Conservation (phyloP, 2,329 filamentous ascomycete species). For the Fusarium kyushuense region DNA sequence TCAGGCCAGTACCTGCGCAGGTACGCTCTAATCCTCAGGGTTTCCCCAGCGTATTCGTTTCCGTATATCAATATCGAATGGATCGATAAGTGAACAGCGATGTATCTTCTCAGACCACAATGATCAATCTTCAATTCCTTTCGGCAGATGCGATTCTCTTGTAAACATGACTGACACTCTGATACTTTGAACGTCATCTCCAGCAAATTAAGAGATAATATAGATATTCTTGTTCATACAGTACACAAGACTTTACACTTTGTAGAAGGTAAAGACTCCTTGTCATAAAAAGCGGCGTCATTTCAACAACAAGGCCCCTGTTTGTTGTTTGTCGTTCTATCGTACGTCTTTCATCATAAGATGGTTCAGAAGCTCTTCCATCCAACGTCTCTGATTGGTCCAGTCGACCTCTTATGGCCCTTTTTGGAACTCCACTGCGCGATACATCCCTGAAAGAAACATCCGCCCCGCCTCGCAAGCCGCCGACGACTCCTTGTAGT, state of each 20-base stretch:
- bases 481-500: constrained; percentile 33
- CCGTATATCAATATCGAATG: constrained; percentile 27
- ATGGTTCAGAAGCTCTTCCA: constrained; percentile 8
- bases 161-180: constrained; percentile 41
- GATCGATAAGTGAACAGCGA: constrained; percentile 1
- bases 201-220: background rate
- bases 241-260: background rate
- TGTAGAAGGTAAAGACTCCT: background rate
- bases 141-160: constrained; percentile 20
- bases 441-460: constrained; percentile 35
- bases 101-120: background rate
- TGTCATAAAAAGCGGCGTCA: background rate
- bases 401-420: constrained; percentile 18
- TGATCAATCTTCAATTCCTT: background rate
- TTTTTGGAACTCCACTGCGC: constrained; percentile 21
- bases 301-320: constrained; percentile 9
- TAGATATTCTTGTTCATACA: constrained; percentile 27
- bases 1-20: constrained; percentile 25
- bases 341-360: constrained; percentile 36
- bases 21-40: constrained; percentile 8
- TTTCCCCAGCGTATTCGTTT: constrained; percentile 41
- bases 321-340: constrained; percentile 12
- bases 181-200: constrained; percentile 32
- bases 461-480: constrained; percentile 38
- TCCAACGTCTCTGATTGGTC: constrained; percentile 31